Evolutionary conservation across 352 stramenopile genomes (phyloP), one percentile per base, ranked within the genome.

Genomic region (Globisporangium parvum): DNA sequence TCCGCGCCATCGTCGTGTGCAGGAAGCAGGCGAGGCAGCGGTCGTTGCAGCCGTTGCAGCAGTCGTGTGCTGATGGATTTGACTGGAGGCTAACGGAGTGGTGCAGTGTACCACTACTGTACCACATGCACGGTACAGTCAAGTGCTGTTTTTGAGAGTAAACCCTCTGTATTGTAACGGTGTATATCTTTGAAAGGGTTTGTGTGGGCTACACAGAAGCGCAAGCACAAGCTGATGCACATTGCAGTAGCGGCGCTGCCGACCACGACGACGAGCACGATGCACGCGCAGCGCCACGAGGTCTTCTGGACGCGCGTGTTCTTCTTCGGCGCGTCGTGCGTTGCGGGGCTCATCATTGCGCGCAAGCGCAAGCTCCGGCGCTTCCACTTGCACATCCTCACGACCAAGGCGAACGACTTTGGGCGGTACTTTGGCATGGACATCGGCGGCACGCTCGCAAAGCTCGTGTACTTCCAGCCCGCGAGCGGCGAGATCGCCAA

Each of bases 391-490:
- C 78, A 87, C 59, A 78, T 91, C 47, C 64, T 91, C 44, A 78
- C 76, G 48, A 62, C 73, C 54, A 88, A 88, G 59, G 70, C 70
- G 45, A 70, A 82, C 53, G 81, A 91, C 62, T 83, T 82, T 31
- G 81, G 75, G 41, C 70, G 67, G 47, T 77, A 75, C 51, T 97
- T 97, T 63, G 93, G 88, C 33, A 83, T 98, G 59, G 93, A 98
- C 67, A 93, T 98, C 47, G 93, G 93, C 55, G 93, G 93, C 47
- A 96, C 88, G 47, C 69, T 98, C 48, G 81, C 82, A 47, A 98
- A 98, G 66, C 77, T 97, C 49, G 89, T 97, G 40, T 97, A 97
- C 72, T 97, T 98, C 67, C 83, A 97, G 73, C 86, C 87, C 20
- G 54, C 50, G 51, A 61, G 65, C 42, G 54, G 65, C 50, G 60